phyloP scores from a whole-genome alignment of 331 rosid species.

The Pyracantha coccinea region DNA sequence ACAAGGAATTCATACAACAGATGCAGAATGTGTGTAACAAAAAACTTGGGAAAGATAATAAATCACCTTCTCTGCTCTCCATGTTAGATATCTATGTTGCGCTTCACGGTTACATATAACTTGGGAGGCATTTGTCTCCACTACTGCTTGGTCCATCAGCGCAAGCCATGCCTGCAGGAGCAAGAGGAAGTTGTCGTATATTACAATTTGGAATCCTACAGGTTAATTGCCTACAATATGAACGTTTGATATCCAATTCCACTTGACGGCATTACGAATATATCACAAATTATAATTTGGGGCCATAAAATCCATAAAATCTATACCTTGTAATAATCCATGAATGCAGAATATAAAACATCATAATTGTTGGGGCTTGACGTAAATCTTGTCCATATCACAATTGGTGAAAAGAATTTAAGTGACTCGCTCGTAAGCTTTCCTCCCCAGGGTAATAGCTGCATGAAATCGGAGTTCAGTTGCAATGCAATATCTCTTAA shows the following conservation, averaged over 20 bases:
- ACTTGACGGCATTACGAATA: background rate
- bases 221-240: background rate
- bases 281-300: background rate
- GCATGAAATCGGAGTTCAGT: conserved; percentile 67
- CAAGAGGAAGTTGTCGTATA: background rate
- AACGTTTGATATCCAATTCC: background rate
- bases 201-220: background rate
- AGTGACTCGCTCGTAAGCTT: conserved; percentile 85
- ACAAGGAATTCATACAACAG: background rate
- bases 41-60: background rate
- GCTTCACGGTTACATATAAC: conserved; percentile 56
- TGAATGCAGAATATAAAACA: conserved; percentile 58
- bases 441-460: conserved; percentile 99
- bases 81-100: conserved; percentile 80
- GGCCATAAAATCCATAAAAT: background rate
- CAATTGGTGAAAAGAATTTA: conserved; percentile 84
- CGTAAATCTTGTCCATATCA: conserved; percentile 83
- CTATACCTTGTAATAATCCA: conserved; percentile 80
- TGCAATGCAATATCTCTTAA: conserved; percentile 25
- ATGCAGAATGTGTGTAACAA: background rate
- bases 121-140: conserved; percentile 46
- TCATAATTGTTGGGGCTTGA: conserved; percentile 51
- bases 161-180: conserved; percentile 66
- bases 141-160: conserved; percentile 34
- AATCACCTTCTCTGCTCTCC: conserved; percentile 85